These are phyloP conservation scores for Gossypioides kirkii DNA, from an alignment of 345 rosid species.

Conservation along the genomic window DNA sequence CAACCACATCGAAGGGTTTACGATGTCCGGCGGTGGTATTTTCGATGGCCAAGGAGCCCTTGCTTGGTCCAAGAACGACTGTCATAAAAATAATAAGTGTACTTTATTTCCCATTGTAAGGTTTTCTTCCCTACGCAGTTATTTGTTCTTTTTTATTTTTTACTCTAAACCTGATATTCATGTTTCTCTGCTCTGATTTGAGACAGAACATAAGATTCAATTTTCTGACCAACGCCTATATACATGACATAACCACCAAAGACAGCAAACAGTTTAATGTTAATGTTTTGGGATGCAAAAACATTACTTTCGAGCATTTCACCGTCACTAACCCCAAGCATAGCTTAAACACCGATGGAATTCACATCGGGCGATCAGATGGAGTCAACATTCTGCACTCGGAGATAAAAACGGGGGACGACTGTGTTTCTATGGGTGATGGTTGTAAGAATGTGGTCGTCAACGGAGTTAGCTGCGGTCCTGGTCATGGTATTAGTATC, in stretches of 20 bases:
- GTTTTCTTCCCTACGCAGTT: neutral
- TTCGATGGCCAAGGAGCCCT: constrained; percentile 43
- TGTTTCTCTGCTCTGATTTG: neutral
- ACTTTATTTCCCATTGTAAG: constrained; percentile 32
- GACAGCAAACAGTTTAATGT: too few species aligned
- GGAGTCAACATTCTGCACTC: too few species aligned
- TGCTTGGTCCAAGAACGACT: constrained; percentile 31
- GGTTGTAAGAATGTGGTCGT: too few species aligned
- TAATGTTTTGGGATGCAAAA: too few species aligned
- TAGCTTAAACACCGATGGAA: too few species aligned
- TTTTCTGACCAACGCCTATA: constrained; percentile 23
- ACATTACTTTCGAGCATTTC: too few species aligned
- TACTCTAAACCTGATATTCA: neutral
- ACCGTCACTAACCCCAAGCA: too few species aligned
- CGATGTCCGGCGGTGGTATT: constrained; percentile 30
- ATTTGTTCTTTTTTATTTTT: neutral
- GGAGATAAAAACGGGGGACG: too few species aligned
- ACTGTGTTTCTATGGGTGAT: too few species aligned
- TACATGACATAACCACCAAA: constrained; percentile 4
- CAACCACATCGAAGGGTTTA: constrained; percentile 19
- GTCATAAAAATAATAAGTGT: constrained; percentile 25
- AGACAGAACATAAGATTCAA: constrained; percentile 46
- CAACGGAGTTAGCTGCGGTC: too few species aligned
- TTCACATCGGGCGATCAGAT: too few species aligned
- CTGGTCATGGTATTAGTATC: constrained; percentile 27